These are phyloP conservation scores for Penicillium dipodomyicola DNA, from an alignment of 495 filamentous ascomycete genomes.

Conservation along the genomic window DNA sequence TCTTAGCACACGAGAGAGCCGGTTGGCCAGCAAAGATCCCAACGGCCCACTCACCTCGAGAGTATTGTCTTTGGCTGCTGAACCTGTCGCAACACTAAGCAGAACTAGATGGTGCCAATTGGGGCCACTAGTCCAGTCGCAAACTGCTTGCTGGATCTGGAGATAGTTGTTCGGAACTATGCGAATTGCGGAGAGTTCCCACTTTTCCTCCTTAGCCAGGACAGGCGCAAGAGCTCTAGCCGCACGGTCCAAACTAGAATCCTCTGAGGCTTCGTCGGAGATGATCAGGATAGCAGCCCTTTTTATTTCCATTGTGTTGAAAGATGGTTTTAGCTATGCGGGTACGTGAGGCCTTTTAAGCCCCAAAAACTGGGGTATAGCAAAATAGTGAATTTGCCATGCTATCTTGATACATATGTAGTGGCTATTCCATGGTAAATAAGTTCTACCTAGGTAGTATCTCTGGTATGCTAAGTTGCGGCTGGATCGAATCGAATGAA, in stretches of 20 bases:
- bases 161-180: conserved; percentile 77
- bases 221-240: conserved; percentile 60
- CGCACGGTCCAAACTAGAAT: conserved; percentile 78
- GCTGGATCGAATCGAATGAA: too few relatives aligned
- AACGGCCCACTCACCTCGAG: conserved; percentile 64
- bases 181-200: conserved; percentile 62
- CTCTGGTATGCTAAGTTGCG: too few relatives aligned
- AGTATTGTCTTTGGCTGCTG: conserved; percentile 78
- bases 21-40: neutral
- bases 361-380: too few relatives aligned
- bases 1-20: conserved; percentile 16
- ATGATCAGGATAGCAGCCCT: conserved; percentile 74
- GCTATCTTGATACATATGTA: too few relatives aligned
- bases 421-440: too few relatives aligned
- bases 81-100: conserved; percentile 90
- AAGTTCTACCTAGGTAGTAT: too few relatives aligned
- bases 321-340: too few relatives aligned
- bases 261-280: conserved; percentile 85
- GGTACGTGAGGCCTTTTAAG: too few relatives aligned
- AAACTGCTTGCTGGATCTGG: conserved; percentile 71
- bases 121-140: conserved; percentile 63
- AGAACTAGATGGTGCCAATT: conserved; percentile 70
- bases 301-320: conserved; percentile 16
- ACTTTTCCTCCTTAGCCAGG: conserved; percentile 65
- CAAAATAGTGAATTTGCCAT: too few relatives aligned